Evolutionary conservation across 2,329 filamentous ascomycete genomes (phyloP).

Genomic region (Daldinia sp.): DNA sequence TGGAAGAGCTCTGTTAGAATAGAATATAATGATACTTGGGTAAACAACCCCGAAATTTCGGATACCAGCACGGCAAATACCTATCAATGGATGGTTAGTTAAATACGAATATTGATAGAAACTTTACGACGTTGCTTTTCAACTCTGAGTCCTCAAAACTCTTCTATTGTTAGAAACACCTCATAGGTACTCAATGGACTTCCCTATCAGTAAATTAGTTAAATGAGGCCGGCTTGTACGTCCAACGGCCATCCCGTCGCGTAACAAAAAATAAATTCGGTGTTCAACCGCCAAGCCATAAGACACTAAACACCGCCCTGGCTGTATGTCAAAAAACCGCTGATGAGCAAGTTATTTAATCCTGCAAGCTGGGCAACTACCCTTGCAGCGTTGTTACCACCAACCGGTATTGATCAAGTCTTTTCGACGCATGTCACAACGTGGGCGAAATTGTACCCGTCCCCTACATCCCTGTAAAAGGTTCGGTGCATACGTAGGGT

Average conservation of each 20-base stretch:
- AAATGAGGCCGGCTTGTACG: background rate
- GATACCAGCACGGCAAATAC: too few species aligned
- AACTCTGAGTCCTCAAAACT: background rate
- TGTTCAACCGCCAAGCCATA: background rate
- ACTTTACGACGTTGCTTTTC: background rate
- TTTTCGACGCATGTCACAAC: constrained; percentile 22
- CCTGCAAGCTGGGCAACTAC: constrained; percentile 6
- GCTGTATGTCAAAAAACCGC: background rate
- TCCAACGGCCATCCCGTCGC: background rate
- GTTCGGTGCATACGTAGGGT: constrained; percentile 5
- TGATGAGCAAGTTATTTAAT: constrained; percentile 34
- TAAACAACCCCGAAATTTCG: too few species aligned
- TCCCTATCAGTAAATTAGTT: background rate
- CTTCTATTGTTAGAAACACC: background rate
- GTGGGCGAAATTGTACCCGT: constrained; percentile 25
- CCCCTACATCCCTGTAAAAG: constrained; percentile 13
- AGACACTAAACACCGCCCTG: background rate
- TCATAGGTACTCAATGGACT: background rate
- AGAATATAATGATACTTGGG: background rate
- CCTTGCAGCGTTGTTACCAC: constrained; percentile 6
- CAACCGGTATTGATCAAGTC: constrained; percentile 16
- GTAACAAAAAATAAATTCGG: background rate
- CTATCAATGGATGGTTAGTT: background rate
- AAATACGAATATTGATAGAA: background rate
- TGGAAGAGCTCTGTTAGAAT: background rate